A percentile compares a stretch with the other conserved stretches of the same genome.
These are phyloP conservation scores for Tetracladium marchalianum DNA, from an alignment of 495 filamentous ascomycete species.

Conservation along the genomic window DNA sequence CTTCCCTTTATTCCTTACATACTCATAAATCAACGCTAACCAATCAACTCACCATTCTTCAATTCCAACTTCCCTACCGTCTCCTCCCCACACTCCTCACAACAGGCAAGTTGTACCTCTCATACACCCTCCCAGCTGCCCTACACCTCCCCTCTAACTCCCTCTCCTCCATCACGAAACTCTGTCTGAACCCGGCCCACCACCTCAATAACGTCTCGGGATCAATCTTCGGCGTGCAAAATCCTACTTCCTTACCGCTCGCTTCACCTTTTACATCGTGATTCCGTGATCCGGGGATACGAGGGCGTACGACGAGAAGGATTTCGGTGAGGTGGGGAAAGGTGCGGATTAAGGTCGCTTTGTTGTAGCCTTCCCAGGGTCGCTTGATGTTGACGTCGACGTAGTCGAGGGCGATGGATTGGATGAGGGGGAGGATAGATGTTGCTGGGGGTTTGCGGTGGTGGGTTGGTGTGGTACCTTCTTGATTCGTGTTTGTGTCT, in stretches of 20 bases:
- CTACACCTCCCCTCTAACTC: constrained; percentile 8
- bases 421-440: constrained; percentile 14
- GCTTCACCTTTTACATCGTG: not conserved
- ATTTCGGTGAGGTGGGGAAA: constrained; percentile 32
- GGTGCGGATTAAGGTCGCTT: constrained; percentile 33
- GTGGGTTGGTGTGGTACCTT: too few relatives aligned
- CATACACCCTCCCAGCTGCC: constrained; percentile 9
- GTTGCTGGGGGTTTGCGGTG: not conserved
- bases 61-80: not conserved
- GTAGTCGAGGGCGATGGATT: constrained; percentile 36
- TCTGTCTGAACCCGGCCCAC: constrained; percentile 17
- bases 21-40: too few relatives aligned
- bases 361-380: constrained; percentile 44
- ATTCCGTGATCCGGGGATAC: not conserved
- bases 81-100: not conserved
- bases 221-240: constrained; percentile 4
- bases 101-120: constrained; percentile 6
- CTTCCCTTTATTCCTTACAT: too few relatives aligned
- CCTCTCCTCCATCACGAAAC: constrained; percentile 12
- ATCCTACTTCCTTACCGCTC: constrained; percentile 2
- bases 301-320: constrained; percentile 22
- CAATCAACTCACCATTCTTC: not conserved
- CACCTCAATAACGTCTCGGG: constrained; percentile 11
- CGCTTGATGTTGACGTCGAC: constrained; percentile 33
- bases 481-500: too few relatives aligned